Base-by-base conservation (phyloP, 495 filamentous ascomycete genomes). In the Trichoderma orchidacearum region DNA sequence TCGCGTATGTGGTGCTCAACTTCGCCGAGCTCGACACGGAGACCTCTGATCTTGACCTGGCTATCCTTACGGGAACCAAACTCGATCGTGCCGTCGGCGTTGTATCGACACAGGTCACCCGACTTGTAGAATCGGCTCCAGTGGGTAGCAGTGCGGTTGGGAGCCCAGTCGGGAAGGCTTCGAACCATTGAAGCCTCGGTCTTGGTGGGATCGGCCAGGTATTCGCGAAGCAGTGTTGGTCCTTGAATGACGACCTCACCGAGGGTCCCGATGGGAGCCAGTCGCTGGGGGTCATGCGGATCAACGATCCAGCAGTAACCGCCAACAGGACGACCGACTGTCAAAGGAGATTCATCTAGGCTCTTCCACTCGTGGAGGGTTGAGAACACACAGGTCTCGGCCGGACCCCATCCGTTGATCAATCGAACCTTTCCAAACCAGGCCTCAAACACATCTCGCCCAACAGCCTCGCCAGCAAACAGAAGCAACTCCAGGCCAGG, bases 161-260 rank as follows among this genome's bases (percentile, higher is more conserved):
- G 21, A 13, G 34, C 55, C 55, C 34, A 45, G 27, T 32, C 38
- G 15, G 51, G 51, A 13, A 53, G 51, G 15, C 15, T 29, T 3
- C 35, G 25, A 3, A 30, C 30, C 36, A 27, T 30, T 12, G 36
- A 30, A 15, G 55, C 27, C 30, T 58, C 48, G 3, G n/a, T 18
- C 28, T 67, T 65, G 63, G 30, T 27, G 12, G 17, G 29, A 59
- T 53, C 51, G 2, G 29, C 51, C 3, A 53, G 51, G n/a, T 53
- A 60, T 9, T 64, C 58, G 55, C 53, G 60, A 11, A 70, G 71
- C 12, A 77, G 62, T 0, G 74, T 75, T 18, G 72, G 71, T 0
- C 71, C 73, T 35, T 74, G 71, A 21, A 77, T 68, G 1, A 76
- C 70, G 1, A 77, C 67, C 57, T 77, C 75, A 3, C 75, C 75